These are phyloP conservation scores for Penicillium samsonianum DNA, from an alignment of 495 filamentous ascomycete genomes.

Conservation along the genomic window DNA sequence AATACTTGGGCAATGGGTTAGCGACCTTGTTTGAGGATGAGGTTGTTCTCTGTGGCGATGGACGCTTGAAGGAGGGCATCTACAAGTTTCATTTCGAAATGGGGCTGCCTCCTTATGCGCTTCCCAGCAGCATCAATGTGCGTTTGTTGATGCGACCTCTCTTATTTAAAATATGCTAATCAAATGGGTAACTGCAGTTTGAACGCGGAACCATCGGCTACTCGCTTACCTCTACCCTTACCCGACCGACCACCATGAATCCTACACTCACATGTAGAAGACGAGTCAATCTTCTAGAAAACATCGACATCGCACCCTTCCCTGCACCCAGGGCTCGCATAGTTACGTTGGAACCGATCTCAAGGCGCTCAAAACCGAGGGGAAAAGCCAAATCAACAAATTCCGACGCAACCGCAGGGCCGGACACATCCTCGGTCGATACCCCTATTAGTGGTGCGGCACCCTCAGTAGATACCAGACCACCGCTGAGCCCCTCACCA, in stretches of 20 bases:
- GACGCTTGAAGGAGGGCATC: constrained; percentile 76
- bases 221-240: constrained; percentile 83
- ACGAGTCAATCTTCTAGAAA: constrained; percentile 77
- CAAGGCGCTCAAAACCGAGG: constrained; percentile 54
- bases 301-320: constrained; percentile 61
- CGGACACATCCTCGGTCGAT: constrained; percentile 41
- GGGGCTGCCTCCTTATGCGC: constrained; percentile 69
- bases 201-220: constrained; percentile 93
- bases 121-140: constrained; percentile 95
- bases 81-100: constrained; percentile 96
- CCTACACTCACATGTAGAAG: constrained; percentile 75
- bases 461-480: constrained; percentile 32
- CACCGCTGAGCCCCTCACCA: constrained; percentile 56
- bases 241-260: constrained; percentile 83
- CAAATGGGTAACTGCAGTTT: constrained; percentile 59
- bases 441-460: constrained; percentile 32
- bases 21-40: constrained; percentile 90
- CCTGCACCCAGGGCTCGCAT: constrained; percentile 64
- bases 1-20: constrained; percentile 80
- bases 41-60: constrained; percentile 85
- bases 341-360: constrained; percentile 78
- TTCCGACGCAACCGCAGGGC: constrained; percentile 35
- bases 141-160: constrained; percentile 31
- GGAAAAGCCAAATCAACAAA: constrained; percentile 36
- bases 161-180: constrained; percentile 18